Percentiles rank a stretch among this genome's conserved stretches.
These are phyloP conservation scores for Microascus cirrosus DNA, from an alignment of 2,329 filamentous ascomycete genomes.

Conservation along the genomic window DNA sequence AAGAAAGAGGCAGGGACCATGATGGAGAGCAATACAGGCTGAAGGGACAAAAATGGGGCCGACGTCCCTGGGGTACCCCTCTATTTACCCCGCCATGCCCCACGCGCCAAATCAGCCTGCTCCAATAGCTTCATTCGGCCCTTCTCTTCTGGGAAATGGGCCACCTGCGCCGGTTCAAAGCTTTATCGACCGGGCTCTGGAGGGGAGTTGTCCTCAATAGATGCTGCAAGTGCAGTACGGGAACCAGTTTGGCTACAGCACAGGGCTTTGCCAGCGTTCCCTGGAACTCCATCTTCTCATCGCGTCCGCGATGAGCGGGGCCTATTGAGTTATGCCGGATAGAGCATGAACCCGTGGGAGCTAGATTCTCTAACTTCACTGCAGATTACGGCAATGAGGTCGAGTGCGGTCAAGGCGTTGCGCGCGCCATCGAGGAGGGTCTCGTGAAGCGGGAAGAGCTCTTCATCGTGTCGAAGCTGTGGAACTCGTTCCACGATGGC, in stretches of 20 bases:
- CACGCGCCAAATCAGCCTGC: not conserved
- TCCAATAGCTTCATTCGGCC: not conserved
- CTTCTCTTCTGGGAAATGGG: not conserved
- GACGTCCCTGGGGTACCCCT: not conserved
- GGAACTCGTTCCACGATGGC: constrained; percentile 82
- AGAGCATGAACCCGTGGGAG: not conserved
- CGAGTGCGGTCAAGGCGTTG: constrained; percentile 65
- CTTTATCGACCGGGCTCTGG: not conserved
- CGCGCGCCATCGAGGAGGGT: constrained; percentile 67
- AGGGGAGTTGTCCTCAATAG: not conserved
- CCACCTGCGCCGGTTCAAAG: not conserved
- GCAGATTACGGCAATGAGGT: constrained; percentile 76
- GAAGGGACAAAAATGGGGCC: constrained; percentile 1
- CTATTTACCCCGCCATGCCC: constrained; percentile 4
- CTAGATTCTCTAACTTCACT: not conserved
- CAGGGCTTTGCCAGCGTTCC: not conserved
- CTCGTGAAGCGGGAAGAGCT: constrained; percentile 62
- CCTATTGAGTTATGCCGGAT: not conserved
- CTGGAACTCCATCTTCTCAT: not conserved
- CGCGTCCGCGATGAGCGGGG: not conserved
- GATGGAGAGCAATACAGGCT: not conserved
- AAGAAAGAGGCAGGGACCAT: not conserved
- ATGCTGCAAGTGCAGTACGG: not conserved
- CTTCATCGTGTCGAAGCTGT: constrained; percentile 88
- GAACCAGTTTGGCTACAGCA: not conserved